Evolutionary conservation across 352 stramenopile genomes (phyloP).

Genomic region (Pythium aphanidermatum): DNA sequence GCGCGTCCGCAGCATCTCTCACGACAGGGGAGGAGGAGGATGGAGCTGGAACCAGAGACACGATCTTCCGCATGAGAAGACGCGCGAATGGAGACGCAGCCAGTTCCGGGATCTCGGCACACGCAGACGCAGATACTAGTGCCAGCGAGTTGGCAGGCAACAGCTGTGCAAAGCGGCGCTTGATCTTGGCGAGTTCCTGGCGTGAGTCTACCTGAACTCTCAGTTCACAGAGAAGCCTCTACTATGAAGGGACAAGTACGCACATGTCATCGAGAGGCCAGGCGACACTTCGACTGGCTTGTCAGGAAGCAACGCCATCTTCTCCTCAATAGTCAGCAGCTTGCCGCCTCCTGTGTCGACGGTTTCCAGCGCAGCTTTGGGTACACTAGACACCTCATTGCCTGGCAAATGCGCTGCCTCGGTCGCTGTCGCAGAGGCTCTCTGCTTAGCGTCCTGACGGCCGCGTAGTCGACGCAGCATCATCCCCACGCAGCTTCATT

Average conservation of each 20-base stretch:
- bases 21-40: no score
- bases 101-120: slow-evolving; percentile 29
- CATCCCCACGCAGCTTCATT: no score
- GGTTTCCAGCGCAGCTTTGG: neutral
- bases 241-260: neutral
- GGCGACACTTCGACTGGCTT: slow-evolving; percentile 1
- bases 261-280: slow-evolving; percentile 26
- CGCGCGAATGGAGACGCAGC: slow-evolving; percentile 16
- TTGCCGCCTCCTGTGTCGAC: neutral
- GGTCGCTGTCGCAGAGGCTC: neutral
- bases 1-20: neutral
- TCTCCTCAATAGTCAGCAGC: slow-evolving; percentile 12
- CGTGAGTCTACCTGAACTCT: slow-evolving; percentile 23
- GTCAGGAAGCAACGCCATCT: slow-evolving; percentile 4
- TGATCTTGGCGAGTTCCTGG: slow-evolving; percentile 34
- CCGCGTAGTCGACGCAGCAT: slow-evolving; percentile 11
- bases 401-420: neutral
- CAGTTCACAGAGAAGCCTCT: neutral
- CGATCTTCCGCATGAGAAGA: slow-evolving; percentile 13
- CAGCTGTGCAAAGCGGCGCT: slow-evolving; percentile 32
- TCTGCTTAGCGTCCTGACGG: neutral
- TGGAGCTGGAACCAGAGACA: neutral
- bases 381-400: neutral
- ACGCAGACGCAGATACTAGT: neutral
- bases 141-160: slow-evolving; percentile 13